Evolutionary conservation across 192 early-diverging fungal species (phyloP).

Genomic region (Backusella tarrabulga): DNA sequence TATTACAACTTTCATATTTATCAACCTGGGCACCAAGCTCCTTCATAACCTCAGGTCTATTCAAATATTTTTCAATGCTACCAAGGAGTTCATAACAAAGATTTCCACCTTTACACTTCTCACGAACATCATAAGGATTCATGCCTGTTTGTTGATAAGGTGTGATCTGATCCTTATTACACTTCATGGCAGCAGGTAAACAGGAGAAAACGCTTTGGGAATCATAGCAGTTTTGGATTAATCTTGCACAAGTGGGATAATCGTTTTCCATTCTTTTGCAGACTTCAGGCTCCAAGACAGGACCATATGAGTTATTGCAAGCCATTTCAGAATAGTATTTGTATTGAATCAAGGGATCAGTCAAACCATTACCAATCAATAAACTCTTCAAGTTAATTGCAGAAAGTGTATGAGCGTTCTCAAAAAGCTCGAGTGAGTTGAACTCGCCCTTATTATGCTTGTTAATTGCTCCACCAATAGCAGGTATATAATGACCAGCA

Average conservation of each 20-base stretch:
- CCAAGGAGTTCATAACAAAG: constrained; percentile 91
- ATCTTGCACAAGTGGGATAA: constrained; percentile 75
- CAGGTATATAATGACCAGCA: constrained; percentile 96
- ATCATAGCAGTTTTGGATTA: constrained; percentile 90
- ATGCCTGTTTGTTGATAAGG: constrained; percentile 80
- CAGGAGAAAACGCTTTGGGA: constrained; percentile 78
- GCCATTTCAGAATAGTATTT: constrained; percentile 88
- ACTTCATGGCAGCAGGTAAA: constrained; percentile 85
- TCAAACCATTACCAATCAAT: constrained; percentile 93
- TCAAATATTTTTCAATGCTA: constrained; percentile 83
- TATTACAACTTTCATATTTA: constrained; percentile 84
- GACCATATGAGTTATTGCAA: constrained; percentile 75
- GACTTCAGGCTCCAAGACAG: constrained; percentile 72
- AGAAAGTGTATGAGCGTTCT: constrained; percentile 29
- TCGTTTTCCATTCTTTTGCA: constrained; percentile 78
- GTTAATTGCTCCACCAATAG: constrained; percentile 80
- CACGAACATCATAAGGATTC: constrained; percentile 91
- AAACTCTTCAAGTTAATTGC: constrained; percentile 74
- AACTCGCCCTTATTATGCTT: constrained; percentile 68
- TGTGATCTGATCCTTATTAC: constrained; percentile 78
- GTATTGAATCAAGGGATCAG: constrained; percentile 92
- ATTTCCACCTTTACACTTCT: constrained; percentile 49
- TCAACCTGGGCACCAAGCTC: constrained; percentile 71
- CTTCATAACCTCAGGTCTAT: constrained; percentile 72
- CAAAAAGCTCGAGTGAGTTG: not conserved